A percentile compares a stretch with the other conserved stretches of the same genome.
Conservation (phyloP, 129 eudicot species). For the Escallonia rubra region DNA sequence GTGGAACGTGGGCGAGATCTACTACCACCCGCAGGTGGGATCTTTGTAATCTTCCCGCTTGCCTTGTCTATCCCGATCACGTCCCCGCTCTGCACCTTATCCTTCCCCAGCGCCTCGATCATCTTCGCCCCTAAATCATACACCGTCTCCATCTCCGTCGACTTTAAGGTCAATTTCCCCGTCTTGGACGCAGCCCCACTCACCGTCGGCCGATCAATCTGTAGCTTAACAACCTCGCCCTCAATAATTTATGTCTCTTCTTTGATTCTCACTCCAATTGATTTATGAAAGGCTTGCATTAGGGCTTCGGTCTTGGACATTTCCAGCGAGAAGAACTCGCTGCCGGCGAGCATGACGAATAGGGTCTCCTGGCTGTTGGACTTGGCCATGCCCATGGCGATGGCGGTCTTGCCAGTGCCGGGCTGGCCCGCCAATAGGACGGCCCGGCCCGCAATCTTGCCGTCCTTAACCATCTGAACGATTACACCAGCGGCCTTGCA, state of each 20-base stretch:
- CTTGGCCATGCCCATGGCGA: constrained; percentile 63
- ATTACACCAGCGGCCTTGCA: constrained; percentile 58
- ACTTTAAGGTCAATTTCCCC: constrained; percentile 55
- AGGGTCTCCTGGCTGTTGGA: constrained; percentile 50
- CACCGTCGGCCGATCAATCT: constrained; percentile 44
- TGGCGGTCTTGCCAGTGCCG: constrained; percentile 58
- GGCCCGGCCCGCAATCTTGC: constrained; percentile 52
- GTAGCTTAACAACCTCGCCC: constrained; percentile 45
- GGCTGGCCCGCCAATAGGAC: constrained; percentile 61
- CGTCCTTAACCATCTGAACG: constrained; percentile 50
- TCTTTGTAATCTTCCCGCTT: constrained; percentile 50
- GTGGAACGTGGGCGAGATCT: too few species aligned
- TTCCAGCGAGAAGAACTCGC: constrained; percentile 48
- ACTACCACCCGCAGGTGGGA: too few species aligned
- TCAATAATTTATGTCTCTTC: constrained; percentile 50
- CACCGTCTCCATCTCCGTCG: constrained; percentile 63
- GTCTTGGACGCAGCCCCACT: constrained; percentile 53
- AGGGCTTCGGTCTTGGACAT: constrained; percentile 57
- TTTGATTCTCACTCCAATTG: constrained; percentile 49
- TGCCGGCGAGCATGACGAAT: constrained; percentile 47
- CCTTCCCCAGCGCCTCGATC: constrained; percentile 60
- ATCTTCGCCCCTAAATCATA: constrained; percentile 58
- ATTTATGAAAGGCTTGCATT: constrained; percentile 43
- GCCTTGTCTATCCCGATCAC: constrained; percentile 55
- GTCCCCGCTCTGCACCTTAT: constrained; percentile 60